These are phyloP conservation scores for Cercophora samala DNA, from an alignment of 495 filamentous ascomycete genomes.

Conservation along the genomic window DNA sequence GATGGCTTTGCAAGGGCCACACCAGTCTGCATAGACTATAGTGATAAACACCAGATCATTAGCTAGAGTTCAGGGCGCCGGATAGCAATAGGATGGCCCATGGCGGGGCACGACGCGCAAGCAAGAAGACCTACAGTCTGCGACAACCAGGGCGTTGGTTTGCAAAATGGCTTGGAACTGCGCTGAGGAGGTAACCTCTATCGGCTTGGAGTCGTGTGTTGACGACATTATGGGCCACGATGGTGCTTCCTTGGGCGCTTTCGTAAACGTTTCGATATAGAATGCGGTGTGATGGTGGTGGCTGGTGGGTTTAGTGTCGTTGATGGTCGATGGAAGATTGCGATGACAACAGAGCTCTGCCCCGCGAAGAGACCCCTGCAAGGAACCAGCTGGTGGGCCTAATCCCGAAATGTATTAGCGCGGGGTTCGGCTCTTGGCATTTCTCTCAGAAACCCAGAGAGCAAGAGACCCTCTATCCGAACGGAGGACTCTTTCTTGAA, in stretches of 20 bases:
- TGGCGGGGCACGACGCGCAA: slow-evolving; percentile 19
- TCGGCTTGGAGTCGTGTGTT: slow-evolving; percentile 44
- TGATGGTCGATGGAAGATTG: background rate
- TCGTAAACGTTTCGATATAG: background rate
- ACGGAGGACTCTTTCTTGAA: background rate
- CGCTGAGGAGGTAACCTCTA: slow-evolving; percentile 65
- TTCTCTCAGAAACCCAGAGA: background rate
- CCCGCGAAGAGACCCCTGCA: slow-evolving; percentile 15
- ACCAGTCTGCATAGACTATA: slow-evolving; percentile 85
- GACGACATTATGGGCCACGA: slow-evolving; percentile 43
- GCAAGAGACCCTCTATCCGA: background rate
- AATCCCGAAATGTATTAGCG: background rate
- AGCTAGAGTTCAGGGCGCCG: background rate
- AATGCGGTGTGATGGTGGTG: background rate
- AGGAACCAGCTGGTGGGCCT: background rate
- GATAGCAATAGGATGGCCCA: background rate
- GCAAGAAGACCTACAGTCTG: slow-evolving; percentile 67
- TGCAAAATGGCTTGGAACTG: slow-evolving; percentile 69
- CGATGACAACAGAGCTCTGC: slow-evolving; percentile 14
- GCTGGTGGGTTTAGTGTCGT: slow-evolving; percentile 4
- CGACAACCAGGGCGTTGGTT: slow-evolving; percentile 69
- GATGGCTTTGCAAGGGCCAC: slow-evolving; percentile 78
- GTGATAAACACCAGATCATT: slow-evolving; percentile 11
- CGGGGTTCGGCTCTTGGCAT: background rate
- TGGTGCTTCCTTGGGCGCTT: background rate